These are phyloP conservation scores for Botrytis hyacinthi DNA, from an alignment of 2,329 filamentous ascomycete species.

Conservation along the genomic window DNA sequence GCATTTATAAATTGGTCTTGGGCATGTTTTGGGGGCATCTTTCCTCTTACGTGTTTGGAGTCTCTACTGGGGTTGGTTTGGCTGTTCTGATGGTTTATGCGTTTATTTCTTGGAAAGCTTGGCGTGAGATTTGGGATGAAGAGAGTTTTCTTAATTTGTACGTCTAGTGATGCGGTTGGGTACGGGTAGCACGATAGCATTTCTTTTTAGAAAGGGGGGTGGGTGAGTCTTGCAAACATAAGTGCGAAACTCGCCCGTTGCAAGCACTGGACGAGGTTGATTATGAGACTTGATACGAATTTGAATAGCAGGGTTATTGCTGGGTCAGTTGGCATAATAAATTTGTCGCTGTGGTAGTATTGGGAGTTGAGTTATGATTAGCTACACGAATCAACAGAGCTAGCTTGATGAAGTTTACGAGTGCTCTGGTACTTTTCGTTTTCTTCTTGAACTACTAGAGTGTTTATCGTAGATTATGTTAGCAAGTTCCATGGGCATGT, in stretches of 20 bases:
- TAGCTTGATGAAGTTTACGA: neutral
- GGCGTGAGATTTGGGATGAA: neutral
- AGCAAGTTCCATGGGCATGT: neutral
- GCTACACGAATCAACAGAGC: neutral
- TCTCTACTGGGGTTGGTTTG: neutral
- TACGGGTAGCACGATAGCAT: neutral
- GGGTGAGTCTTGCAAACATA: neutral
- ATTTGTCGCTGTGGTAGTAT: neutral
- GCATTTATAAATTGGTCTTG: neutral
- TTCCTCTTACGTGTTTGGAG: neutral
- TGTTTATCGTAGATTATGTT: neutral
- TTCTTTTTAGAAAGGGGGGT: no score
- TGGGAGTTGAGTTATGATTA: neutral
- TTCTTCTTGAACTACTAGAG: neutral
- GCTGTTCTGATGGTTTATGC: neutral
- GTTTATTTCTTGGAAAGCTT: neutral
- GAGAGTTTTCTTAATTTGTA: neutral
- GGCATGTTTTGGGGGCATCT: neutral
- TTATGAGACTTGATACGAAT: neutral
- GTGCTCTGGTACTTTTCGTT: neutral
- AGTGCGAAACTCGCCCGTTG: rapidly evolving
- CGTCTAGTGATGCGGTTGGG: neutral
- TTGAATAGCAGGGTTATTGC: neutral
- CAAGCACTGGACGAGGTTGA: neutral
- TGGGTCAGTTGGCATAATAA: neutral